Evolutionary conservation across 768 basidiomycete species (phyloP).

Genomic region (Trametopsis cervina): DNA sequence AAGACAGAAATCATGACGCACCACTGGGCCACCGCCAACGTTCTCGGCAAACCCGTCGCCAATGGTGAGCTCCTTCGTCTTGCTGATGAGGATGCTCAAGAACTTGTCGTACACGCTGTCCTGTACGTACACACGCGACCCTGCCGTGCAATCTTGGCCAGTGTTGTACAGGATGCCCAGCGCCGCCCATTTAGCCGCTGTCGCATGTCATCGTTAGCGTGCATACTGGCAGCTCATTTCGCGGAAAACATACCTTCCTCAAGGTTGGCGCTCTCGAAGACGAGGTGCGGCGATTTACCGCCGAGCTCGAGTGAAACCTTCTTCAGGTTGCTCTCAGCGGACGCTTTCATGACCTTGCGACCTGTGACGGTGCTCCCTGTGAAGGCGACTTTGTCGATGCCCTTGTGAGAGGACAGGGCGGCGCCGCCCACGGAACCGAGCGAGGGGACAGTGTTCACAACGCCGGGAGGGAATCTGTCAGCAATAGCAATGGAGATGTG

Average conservation of each 20-base stretch:
- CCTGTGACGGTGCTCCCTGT: conserved; percentile 91
- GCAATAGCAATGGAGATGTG: no score
- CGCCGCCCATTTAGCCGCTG: conserved; percentile 80
- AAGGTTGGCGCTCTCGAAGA: conserved; percentile 88
- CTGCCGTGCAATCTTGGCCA: conserved; percentile 92
- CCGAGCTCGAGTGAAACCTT: conserved; percentile 95
- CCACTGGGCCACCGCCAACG: conserved; percentile 78
- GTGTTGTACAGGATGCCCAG: conserved; percentile 84
- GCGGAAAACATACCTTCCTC: conserved; percentile 57
- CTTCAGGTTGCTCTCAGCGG: conserved; percentile 90
- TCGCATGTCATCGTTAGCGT: conserved; percentile 3
- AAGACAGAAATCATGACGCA: conserved; percentile 28
- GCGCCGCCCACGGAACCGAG: conserved; percentile 78
- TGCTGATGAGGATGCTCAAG: conserved; percentile 52
- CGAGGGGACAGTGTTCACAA: conserved; percentile 84
- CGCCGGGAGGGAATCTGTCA: conserved; percentile 80
- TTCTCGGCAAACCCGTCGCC: conserved; percentile 77
- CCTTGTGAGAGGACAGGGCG: conserved; percentile 72
- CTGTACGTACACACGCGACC: conserved; percentile 86
- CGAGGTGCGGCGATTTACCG: conserved; percentile 84
- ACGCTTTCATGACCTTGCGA: conserved; percentile 85
- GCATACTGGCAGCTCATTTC: neutral
- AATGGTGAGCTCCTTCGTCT: conserved; percentile 63
- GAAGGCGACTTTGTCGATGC: conserved; percentile 93
- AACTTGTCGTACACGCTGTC: conserved; percentile 85